Evolutionary conservation across 192 early-diverging fungal genomes (phyloP), one percentile per base, ranked within the genome.

Genomic region (Linnemannia schmuckeri): DNA sequence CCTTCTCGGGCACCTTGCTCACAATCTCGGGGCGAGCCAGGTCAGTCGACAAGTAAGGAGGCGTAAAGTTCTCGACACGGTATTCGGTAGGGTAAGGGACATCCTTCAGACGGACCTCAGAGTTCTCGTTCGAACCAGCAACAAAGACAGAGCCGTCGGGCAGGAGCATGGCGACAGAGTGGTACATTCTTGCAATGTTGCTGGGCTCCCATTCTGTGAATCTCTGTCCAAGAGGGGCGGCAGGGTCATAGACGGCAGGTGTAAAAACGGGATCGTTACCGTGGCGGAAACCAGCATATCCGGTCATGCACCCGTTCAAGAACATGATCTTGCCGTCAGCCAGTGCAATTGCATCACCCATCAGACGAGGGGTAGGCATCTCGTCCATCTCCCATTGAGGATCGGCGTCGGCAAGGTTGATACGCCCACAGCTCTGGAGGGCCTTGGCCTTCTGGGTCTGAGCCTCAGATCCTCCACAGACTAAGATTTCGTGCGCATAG

Each of bases 161-260:
- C 6, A 91, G 37, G 2, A 88, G 74, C 73, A 88, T 78, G 8
- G 91, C 88, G 10, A 89, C 89, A n/a, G 93, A 94, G 77, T 95
- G 94, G 84, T 95, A 95, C 89, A 95, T 90, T 37, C 94, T 79
- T 6, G 92, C 75, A 70, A 94, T 93, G 70, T 91, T 83, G 8
- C 92, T 91, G 17, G 85, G 52, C 6, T 49, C 74, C 76, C 85
- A 83, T 10, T 81, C 72, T 0, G 81, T 90, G 83, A 92, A 90
- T 13, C 90, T 72, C 7, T 83, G 69, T 33, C 88, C 90, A n/a
- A 82, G 74, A 17, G 91, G 88, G 0, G 80, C 82, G 15, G 9
- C 27, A 7, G 91, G 90, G 78, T 95, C 88, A 73, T 95, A 95
- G 76, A 94, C 79, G 6, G 89, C 52, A 35, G 94, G 92, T 9